A percentile compares a stretch with the other conserved stretches of the same genome.
Evolutionary conservation across 441 rosid genomes (phyloP).

Genomic region (Breynia disticha): DNA sequence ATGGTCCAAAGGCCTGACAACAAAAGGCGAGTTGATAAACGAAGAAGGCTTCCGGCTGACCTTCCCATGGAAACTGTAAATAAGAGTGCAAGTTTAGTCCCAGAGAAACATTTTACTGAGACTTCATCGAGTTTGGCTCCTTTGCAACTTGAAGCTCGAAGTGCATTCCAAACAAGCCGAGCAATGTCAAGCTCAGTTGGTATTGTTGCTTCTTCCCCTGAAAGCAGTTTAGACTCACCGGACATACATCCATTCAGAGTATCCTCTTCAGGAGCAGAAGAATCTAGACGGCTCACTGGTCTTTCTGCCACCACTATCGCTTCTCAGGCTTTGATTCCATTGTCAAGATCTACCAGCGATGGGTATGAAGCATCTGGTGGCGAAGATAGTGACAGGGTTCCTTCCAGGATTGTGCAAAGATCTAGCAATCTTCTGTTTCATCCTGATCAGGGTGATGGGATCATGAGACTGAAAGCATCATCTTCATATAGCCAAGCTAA

Average conservation of each 20-base stretch:
- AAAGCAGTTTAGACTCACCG: conserved; percentile 92
- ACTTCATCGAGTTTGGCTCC: conserved; percentile 76
- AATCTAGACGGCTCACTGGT: conserved; percentile 51
- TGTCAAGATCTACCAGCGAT: conserved; percentile 88
- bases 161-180: conserved; percentile 87
- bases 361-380: conserved; percentile 99
- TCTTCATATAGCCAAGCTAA: conserved; percentile 37
- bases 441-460: conserved; percentile 40
- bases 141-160: conserved; percentile 89
- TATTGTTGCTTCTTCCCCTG: conserved; percentile 80
- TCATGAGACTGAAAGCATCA: conserved; percentile 38
- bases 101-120: conserved; percentile 39
- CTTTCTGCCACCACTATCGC: conserved; percentile 35
- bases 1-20: conserved; percentile 64
- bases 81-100: conserved; percentile 31
- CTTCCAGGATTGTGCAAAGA: conserved; percentile 62
- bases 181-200: conserved; percentile 73
- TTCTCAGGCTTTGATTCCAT: conserved; percentile 50
- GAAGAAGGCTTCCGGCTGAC: conserved; percentile 68
- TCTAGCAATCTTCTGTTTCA: conserved; percentile 48
- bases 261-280: conserved; percentile 73
- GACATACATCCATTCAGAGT: conserved; percentile 86
- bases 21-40: conserved; percentile 60
- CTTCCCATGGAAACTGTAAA: conserved; percentile 51
- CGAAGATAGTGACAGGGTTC: conserved; percentile 93